Evolutionary conservation across 2,329 filamentous ascomycete genomes (phyloP), one percentile per base, ranked within the genome.

Genomic region (Alternaria postmessia): DNA sequence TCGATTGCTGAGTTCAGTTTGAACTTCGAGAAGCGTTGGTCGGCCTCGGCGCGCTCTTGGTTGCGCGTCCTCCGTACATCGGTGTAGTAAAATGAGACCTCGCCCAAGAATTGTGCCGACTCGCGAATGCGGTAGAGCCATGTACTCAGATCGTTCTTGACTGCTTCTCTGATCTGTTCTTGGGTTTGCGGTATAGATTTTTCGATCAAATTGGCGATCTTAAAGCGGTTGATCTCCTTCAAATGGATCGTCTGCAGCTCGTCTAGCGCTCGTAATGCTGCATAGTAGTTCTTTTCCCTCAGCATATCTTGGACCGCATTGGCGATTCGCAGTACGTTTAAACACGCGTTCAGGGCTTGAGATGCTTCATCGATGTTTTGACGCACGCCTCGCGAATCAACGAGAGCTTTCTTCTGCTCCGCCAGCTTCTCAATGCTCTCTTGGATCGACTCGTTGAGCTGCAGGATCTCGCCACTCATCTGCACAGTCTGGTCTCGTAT

Each of bases 191-290:
- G 95, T 32, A 98, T 94, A 0, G 94, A 98, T 69, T 93, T 93
- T 77, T 97, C 94, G 66, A 99, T 98, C 82, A 97, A 88, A 74
- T 96, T 93, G 32, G 95, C 95, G 65, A 99, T 90, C 73, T 94
- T 94, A 79, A 97, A 96, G 66, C 97, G 93, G 1, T 92, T 96
- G 8, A 96, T 92, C 68, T 96, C 95, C 74, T 94, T 94, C 66
- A 99, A 86, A 75, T 98, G 93, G 67, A 99, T 94, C 78, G 96
- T 97, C 75, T 98, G 94, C 41, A 99, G 84, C 76, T 99, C 95
- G 71, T 98, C 95, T 47, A 99, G 84, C 4, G 94, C 94, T 69
- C 96, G 94, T 52, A 99, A 85, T 3, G 95, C 95, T 6, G 91
- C 93, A 78, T 99, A 99, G 77, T 98, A 96, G 69, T 93, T 96